phyloP scores from a whole-genome alignment of 169 alveolate species.

The Cryptosporidium bovis region DNA sequence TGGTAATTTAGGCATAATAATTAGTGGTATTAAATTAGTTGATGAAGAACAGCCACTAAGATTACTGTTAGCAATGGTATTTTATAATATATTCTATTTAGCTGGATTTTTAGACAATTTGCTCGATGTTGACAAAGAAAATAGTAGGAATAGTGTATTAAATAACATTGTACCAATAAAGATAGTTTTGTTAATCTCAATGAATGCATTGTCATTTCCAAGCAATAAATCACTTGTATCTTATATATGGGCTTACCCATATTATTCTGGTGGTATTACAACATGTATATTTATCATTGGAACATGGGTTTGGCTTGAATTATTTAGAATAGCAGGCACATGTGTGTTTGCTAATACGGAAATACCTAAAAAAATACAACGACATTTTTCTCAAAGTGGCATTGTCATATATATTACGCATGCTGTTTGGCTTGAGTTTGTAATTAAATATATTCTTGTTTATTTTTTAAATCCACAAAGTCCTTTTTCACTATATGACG shows the following conservation, averaged over 20 bases:
- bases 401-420: constrained; percentile 64
- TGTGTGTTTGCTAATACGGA: constrained; percentile 3
- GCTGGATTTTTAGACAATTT: constrained; percentile 59
- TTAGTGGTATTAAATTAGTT: constrained; percentile 12
- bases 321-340: constrained; percentile 27
- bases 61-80: constrained; percentile 24
- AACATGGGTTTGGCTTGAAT: constrained; percentile 74
- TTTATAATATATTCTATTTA: constrained; percentile 37
- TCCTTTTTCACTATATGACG: constrained; percentile 60
- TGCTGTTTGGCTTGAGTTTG: constrained; percentile 61
- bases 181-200: constrained; percentile 14
- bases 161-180: constrained; percentile 22
- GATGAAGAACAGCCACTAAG: constrained; percentile 50
- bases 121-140: constrained; percentile 30
- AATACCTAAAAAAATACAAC: constrained; percentile 16
- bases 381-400: constrained; percentile 50
- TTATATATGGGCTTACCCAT: constrained; percentile 71
- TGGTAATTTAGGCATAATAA: not conserved
- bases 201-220: constrained; percentile 59
- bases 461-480: constrained; percentile 28
- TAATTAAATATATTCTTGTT: constrained; percentile 17
- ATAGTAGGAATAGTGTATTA: constrained; percentile 4
- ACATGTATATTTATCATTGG: constrained; percentile 46
- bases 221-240: constrained; percentile 60
- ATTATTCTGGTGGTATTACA: constrained; percentile 59